These are phyloP conservation scores for Cryphonectria carpinicola DNA, from an alignment of 2,329 filamentous ascomycete species.

Conservation along the genomic window DNA sequence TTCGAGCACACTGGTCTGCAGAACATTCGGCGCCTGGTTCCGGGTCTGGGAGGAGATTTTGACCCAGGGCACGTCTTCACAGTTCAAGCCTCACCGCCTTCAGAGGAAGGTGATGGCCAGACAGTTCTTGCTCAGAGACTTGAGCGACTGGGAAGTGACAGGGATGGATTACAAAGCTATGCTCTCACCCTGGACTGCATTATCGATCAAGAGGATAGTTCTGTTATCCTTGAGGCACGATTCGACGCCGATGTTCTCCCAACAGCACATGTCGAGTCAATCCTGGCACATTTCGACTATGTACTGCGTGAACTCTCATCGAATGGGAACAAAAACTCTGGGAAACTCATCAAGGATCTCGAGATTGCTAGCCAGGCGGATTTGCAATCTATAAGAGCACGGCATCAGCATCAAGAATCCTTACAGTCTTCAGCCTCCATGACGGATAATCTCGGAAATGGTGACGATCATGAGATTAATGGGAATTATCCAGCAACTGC, in stretches of 20 bases:
- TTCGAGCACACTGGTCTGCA: conserved; percentile 66
- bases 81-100: background rate
- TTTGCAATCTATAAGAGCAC: background rate
- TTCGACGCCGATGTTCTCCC: background rate
- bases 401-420: background rate
- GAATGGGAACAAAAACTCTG: background rate
- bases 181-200: background rate
- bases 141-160: background rate
- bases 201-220: background rate
- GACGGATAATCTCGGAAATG: background rate
- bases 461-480: background rate
- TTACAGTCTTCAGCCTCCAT: background rate
- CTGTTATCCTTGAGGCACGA: background rate
- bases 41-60: background rate
- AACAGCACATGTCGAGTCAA: background rate
- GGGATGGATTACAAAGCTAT: background rate
- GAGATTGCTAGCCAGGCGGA: background rate
- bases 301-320: background rate
- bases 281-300: background rate
- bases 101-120: background rate
- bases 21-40: conserved; percentile 45
- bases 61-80: background rate
- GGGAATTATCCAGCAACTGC: conserved; percentile 28
- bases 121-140: background rate
- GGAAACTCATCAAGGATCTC: background rate